A percentile compares a stretch with the other conserved stretches of the same genome.
These are phyloP conservation scores for Nicotiana benthamiana DNA, from an alignment of 257 asterid genomes.

Conservation along the genomic window DNA sequence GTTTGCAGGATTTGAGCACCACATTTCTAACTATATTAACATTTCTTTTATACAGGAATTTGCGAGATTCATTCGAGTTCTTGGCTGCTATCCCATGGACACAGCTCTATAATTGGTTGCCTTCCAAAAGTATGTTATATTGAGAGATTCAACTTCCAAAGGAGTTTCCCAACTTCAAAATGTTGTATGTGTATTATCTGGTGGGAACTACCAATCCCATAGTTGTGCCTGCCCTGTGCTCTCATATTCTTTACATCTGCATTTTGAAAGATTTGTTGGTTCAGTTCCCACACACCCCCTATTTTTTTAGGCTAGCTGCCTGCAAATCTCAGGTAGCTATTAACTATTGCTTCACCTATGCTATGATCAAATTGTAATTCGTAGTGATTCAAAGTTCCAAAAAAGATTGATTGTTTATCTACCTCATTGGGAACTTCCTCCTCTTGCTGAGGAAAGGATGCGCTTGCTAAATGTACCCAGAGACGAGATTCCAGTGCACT, in stretches of 20 bases:
- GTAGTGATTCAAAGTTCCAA: neutral
- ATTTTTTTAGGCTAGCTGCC: neutral
- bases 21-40: neutral
- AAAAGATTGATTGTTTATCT: neutral
- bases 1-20: neutral
- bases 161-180: neutral
- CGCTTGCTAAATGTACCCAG: neutral
- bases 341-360: neutral
- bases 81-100: conserved; percentile 58
- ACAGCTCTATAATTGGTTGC: conserved; percentile 16
- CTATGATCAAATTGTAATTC: neutral
- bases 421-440: neutral
- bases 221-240: neutral
- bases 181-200: conserved; percentile 1
- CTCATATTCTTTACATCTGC: neutral
- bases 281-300: neutral
- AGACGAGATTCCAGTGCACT: neutral
- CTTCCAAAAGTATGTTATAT: neutral
- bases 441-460: neutral
- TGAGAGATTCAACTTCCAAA: neutral
- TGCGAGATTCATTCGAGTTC: conserved; percentile 54
- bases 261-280: too few species aligned
- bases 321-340: conserved; percentile 2
- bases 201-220: neutral
- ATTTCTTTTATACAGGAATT: conserved; percentile 33